Evolutionary conservation across 2,329 filamentous ascomycete genomes (phyloP).

Genomic region (Dothideomycetes sp.): DNA sequence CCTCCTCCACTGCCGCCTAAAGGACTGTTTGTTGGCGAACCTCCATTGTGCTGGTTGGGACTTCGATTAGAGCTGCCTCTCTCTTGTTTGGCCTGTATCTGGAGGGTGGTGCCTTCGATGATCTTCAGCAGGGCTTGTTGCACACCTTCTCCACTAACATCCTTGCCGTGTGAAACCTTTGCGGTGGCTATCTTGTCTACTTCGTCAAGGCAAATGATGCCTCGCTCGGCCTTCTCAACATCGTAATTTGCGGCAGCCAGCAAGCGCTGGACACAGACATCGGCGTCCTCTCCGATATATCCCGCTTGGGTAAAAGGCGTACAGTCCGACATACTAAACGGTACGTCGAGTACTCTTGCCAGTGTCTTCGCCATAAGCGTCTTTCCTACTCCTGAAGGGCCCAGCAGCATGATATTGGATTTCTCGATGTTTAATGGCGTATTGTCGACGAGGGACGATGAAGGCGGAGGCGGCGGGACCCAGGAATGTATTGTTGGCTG

Average conservation of each 20-base stretch:
- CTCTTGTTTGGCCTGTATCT: slow-evolving; percentile 78
- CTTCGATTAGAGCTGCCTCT: slow-evolving; percentile 33
- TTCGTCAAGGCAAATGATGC: slow-evolving; percentile 93
- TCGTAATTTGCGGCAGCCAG: slow-evolving; percentile 87
- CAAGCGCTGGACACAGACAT: slow-evolving; percentile 83
- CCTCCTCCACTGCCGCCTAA: slow-evolving; percentile 26
- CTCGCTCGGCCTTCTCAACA: slow-evolving; percentile 71
- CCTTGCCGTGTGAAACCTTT: slow-evolving; percentile 79
- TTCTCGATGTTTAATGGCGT: slow-evolving; percentile 75
- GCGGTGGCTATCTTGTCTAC: slow-evolving; percentile 93
- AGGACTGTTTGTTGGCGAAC: slow-evolving; percentile 28
- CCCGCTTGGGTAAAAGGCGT: slow-evolving; percentile 93
- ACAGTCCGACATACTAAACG: slow-evolving; percentile 91
- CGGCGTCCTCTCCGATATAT: slow-evolving; percentile 97
- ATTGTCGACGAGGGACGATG: slow-evolving; percentile 39
- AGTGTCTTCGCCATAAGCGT: slow-evolving; percentile 91
- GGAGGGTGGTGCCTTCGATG: slow-evolving; percentile 89
- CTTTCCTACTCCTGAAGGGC: slow-evolving; percentile 91
- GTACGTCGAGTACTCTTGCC: slow-evolving; percentile 85
- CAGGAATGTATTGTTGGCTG: slow-evolving; percentile 41
- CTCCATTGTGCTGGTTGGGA: slow-evolving; percentile 15
- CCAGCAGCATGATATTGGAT: slow-evolving; percentile 83
- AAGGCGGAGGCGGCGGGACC: slow-evolving; percentile 22
- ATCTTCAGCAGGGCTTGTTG: slow-evolving; percentile 94
- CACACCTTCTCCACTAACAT: slow-evolving; percentile 92